Conservation (phyloP, 768 basidiomycete genomes). For the Tephrocybe sp. region DNA sequence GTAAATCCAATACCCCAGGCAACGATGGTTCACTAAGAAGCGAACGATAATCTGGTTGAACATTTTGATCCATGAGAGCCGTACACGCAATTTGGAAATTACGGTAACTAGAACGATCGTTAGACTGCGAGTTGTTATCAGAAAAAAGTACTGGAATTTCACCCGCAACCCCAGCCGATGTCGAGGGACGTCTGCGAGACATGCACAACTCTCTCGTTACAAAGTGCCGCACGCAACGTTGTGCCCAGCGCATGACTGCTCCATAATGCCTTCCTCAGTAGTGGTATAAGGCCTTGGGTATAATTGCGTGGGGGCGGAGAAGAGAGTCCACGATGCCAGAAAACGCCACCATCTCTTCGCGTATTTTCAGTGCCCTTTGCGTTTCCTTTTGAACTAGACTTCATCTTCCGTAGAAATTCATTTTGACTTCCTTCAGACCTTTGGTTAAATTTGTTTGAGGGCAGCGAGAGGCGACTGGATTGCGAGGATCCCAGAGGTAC, state of each 20-base stretch:
- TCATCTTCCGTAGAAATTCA: not conserved
- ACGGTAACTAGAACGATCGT: slow-evolving; percentile 55
- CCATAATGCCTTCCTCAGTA: slow-evolving; percentile 57
- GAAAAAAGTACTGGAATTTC: not conserved
- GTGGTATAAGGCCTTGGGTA: slow-evolving; percentile 67
- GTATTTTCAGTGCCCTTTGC: slow-evolving; percentile 9
- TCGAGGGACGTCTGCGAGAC: slow-evolving; percentile 63
- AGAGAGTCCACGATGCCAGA: slow-evolving; percentile 60
- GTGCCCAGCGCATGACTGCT: slow-evolving; percentile 49
- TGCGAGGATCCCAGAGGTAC: not conserved
- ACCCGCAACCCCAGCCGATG: slow-evolving; percentile 73
- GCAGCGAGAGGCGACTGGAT: not conserved
- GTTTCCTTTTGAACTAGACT: slow-evolving; percentile 1
- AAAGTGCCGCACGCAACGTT: slow-evolving; percentile 60
- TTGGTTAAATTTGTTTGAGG: not conserved
- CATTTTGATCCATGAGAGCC: slow-evolving; percentile 64
- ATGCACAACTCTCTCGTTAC: slow-evolving; percentile 62
- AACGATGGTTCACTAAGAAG: slow-evolving; percentile 54
- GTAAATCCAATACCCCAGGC: slow-evolving; percentile 75
- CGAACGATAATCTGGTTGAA: slow-evolving; percentile 61
- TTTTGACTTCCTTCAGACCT: not conserved
- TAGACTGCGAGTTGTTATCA: not conserved
- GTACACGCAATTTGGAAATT: slow-evolving; percentile 82
- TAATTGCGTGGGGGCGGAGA: slow-evolving; percentile 50
- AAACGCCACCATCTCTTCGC: slow-evolving; percentile 44